A percentile compares a stretch with the other conserved stretches of the same genome.
Evolutionary conservation across 1,139 yeast genomes (phyloP).

Genomic region (Saccharomyces uvarum): DNA sequence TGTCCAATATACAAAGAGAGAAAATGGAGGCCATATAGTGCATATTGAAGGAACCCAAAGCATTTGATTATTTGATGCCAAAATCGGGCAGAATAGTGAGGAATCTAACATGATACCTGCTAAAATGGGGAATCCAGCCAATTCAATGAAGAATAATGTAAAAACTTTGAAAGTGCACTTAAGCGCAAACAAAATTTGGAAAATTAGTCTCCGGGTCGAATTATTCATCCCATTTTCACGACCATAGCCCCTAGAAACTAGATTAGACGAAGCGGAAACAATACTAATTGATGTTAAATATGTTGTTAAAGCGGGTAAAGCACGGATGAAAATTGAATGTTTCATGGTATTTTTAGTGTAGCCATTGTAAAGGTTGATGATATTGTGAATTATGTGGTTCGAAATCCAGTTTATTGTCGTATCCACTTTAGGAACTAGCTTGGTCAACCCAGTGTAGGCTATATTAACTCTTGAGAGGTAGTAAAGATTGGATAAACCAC

Average conservation of each 20-base stretch:
- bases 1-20: conserved; percentile 50
- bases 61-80: conserved; percentile 29
- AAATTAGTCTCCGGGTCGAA: conserved; percentile 37
- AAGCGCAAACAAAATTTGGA: conserved; percentile 47
- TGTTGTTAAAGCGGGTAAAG: conserved; percentile 41
- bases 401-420: conserved; percentile 7
- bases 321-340: conserved; percentile 21
- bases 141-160: conserved; percentile 66
- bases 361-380: conserved; percentile 12
- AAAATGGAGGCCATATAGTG: conserved; percentile 20
- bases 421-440: conserved; percentile 8
- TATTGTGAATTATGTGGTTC: conserved; percentile 4
- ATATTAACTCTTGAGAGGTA: neutral
- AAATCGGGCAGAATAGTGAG: conserved; percentile 50
- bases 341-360: conserved; percentile 18
- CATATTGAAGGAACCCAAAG: conserved; percentile 18
- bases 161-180: conserved; percentile 66
- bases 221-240: conserved; percentile 38
- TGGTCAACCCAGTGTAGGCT: conserved; percentile 5
- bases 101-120: conserved; percentile 77
- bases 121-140: conserved; percentile 73
- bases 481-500: conserved; percentile 12
- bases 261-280: conserved; percentile 40
- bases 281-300: conserved; percentile 41
- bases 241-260: conserved; percentile 41